phyloP scores from a whole-genome alignment of 495 filamentous ascomycete genomes.

The Diplogelasinospora grovesii region DNA sequence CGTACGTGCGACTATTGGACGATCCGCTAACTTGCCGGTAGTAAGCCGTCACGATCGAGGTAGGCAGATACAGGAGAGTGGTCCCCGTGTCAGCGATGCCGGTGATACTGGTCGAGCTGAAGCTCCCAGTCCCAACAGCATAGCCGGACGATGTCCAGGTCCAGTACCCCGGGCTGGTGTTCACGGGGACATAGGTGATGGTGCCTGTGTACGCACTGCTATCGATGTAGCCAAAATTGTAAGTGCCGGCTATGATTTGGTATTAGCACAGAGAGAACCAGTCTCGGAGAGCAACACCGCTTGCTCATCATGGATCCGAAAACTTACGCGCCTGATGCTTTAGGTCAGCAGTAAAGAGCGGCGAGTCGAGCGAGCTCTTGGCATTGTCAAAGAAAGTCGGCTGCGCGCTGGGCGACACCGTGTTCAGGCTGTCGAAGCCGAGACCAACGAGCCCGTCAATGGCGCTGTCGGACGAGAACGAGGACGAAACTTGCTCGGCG shows the following conservation, averaged over 20 bases:
- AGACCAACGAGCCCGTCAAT: slow-evolving; percentile 73
- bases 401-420: slow-evolving; percentile 51
- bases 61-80: slow-evolving; percentile 59
- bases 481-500: slow-evolving; percentile 53
- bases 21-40: slow-evolving; percentile 55
- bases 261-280: too few relatives aligned
- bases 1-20: slow-evolving; percentile 39
- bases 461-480: slow-evolving; percentile 53
- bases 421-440: slow-evolving; percentile 67
- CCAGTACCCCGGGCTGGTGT: slow-evolving; percentile 65
- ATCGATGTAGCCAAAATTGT: slow-evolving; percentile 75
- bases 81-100: slow-evolving; percentile 70
- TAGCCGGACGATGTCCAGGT: slow-evolving; percentile 58
- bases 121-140: slow-evolving; percentile 44
- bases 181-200: slow-evolving; percentile 57
- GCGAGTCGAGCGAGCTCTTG: slow-evolving; percentile 46
- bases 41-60: slow-evolving; percentile 54
- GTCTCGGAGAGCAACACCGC: too few relatives aligned
- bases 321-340: slow-evolving; percentile 47
- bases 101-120: slow-evolving; percentile 31
- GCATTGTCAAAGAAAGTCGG: slow-evolving; percentile 71
- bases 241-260: slow-evolving; percentile 55
- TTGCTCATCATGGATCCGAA: too few relatives aligned
- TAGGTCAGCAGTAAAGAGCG: slow-evolving; percentile 62
- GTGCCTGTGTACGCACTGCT: slow-evolving; percentile 53